These are phyloP conservation scores for Blakeslea trispora DNA, from an alignment of 371 early-diverging fungal species.

Conservation along the genomic window DNA sequence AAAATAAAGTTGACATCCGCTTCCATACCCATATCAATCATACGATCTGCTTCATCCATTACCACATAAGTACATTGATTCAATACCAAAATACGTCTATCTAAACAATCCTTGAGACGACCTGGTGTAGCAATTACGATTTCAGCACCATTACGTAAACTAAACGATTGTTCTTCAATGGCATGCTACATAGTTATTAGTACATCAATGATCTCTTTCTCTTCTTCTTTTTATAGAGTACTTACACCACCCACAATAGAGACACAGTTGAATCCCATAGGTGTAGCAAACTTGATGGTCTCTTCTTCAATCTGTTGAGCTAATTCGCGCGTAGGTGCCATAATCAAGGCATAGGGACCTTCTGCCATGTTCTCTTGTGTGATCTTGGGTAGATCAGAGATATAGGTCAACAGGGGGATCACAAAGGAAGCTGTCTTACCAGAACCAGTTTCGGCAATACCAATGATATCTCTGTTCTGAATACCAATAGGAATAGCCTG, in stretches of 20 bases:
- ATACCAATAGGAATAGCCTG: conserved; percentile 96
- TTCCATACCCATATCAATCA: conserved; percentile 99
- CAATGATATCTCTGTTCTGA: conserved; percentile 93
- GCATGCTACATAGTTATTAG: conserved; percentile 64
- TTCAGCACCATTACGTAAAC: conserved; percentile 85
- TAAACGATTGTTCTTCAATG: conserved; percentile 83
- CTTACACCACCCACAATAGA: conserved; percentile 91
- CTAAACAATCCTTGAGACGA: conserved; percentile 87
- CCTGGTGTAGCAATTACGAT: conserved; percentile 99
- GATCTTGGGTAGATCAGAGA: conserved; percentile 77
- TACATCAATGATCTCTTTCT: no score
- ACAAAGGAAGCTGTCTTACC: conserved; percentile 99
- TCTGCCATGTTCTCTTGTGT: conserved; percentile 73
- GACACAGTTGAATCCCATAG: conserved; percentile 82
- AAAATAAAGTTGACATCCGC: conserved; percentile 93
- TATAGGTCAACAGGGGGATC: conserved; percentile 93
- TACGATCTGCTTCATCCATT: conserved; percentile 98
- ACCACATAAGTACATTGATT: conserved; percentile 91
- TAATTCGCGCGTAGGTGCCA: conserved; percentile 97
- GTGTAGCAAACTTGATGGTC: conserved; percentile 80
- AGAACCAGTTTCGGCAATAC: conserved; percentile 95
- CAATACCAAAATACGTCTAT: conserved; percentile 81
- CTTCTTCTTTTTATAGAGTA: no score
- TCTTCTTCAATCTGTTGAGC: conserved; percentile 94
- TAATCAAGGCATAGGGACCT: conserved; percentile 91